Evolutionary conservation across 345 rosid genomes (phyloP), one percentile per base, ranked within the genome.

Genomic region (Geranium rotundifolium): DNA sequence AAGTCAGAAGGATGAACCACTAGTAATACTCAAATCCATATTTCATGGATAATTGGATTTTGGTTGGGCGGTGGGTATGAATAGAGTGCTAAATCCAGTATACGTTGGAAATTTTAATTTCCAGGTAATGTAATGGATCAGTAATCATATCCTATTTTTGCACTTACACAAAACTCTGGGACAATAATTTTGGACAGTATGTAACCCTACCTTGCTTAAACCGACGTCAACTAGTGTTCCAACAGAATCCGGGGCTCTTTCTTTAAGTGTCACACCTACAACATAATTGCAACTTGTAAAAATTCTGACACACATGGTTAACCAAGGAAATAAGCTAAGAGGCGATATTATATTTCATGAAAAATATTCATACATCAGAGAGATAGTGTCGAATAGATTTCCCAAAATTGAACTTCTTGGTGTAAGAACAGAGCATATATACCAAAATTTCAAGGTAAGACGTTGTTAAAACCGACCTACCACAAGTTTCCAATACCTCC

Each of bases 181-280:
- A 29, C 17, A 58, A 18, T 27, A 16, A 55, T n/a, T 23, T 19
- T 56, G 2, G 15, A 39, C 20, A 70, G 37, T 59, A 71, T 49
- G 50, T 37, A 52, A 30, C 27, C 56, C 1, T 77, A 85, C 99
- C 96, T 90, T 86, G 71, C 75, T 83, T 75, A 93, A 75, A 63
- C 99, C 99, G 41, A 93, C 99, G 66, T 93, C 95, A 56, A 90
- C 95, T 66, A 83, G 59, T 5, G 91, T 86, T 58, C 81, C 79
- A 37, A 37, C 50, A 63, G 80, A 67, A 59, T 73, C 81, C 63
- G 83, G 71, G 37, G 77, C 67, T 63, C 71, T 84, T 71, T 75
- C 95, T 19, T 69, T 81, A 23, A 88, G 67, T 0, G 96, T 84
- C 67, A 90, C 82, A 67, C 97, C 97, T 90, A 75, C 6, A 77